Evolutionary conservation across 2,329 filamentous ascomycete genomes (phyloP).

Genomic region (Diaporthe citriasiana): DNA sequence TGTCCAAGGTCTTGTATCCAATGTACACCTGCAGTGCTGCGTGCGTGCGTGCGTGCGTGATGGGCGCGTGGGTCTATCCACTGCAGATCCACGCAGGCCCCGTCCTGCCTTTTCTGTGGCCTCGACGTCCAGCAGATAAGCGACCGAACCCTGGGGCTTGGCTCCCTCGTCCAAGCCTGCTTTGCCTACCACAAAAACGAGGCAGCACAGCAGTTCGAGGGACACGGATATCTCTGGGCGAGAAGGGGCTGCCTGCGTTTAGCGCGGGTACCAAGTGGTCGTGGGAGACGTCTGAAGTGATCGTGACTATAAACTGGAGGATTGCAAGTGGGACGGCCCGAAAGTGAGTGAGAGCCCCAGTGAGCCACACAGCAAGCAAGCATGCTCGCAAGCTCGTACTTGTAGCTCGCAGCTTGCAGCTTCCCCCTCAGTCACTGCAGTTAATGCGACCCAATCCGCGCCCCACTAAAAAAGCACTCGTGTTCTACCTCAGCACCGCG

Average conservation of each 20-base stretch:
- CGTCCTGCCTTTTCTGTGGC: conserved; percentile 14
- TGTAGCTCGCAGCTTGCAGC: conserved; percentile 20
- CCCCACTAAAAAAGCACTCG: conserved; percentile 9
- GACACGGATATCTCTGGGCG: neutral
- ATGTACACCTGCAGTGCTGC: conserved; percentile 20
- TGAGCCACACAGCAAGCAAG: conserved; percentile 20
- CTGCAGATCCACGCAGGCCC: neutral
- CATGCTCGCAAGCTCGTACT: conserved; percentile 15
- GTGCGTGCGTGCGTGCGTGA: conserved; percentile 9
- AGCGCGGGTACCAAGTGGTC: neutral
- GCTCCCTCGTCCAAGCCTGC: neutral
- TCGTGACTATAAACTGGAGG: neutral
- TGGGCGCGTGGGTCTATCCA: conserved; percentile 17
- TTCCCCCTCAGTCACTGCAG: conserved; percentile 23
- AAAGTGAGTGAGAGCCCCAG: neutral
- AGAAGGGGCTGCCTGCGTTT: neutral
- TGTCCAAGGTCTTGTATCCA: conserved; percentile 5
- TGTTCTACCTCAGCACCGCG: neutral
- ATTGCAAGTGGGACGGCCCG: conserved; percentile 18
- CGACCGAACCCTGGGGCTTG: neutral
- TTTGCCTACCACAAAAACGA: neutral
- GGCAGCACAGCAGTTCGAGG: neutral
- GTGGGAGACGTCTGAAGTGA: neutral
- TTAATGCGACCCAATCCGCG: neutral
- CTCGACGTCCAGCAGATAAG: conserved; percentile 15